Percentiles rank a stretch among this genome's conserved stretches.
Conservation (phyloP, 768 basidiomycete genomes). For the Coprinellus aureogranulatus region DNA sequence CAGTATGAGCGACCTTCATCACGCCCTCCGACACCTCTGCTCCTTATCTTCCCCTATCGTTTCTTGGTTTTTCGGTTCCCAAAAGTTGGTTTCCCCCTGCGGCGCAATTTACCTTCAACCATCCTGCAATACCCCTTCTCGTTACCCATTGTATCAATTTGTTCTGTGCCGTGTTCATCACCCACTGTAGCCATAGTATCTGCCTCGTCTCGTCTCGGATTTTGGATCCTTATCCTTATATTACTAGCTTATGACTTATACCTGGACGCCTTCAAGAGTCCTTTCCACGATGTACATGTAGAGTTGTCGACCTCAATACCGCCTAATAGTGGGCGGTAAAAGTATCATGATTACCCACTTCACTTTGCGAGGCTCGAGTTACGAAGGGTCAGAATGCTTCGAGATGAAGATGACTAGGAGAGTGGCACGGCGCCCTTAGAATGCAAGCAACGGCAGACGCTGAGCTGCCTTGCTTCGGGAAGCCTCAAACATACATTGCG, state of each 20-base stretch:
- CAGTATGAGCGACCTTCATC: conserved; percentile 2
- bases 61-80: not conserved
- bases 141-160: not conserved
- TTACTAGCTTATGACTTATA: not conserved
- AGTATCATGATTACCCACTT: not conserved
- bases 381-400: too few relatives aligned
- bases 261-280: not conserved
- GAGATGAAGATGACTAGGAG: too few relatives aligned
- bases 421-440: too few relatives aligned
- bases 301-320: not conserved
- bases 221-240: not conserved
- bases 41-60: not conserved
- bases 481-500: too few relatives aligned
- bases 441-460: too few relatives aligned
- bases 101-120: not conserved
- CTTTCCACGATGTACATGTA: not conserved
- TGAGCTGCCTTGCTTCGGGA: too few relatives aligned
- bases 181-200: not conserved
- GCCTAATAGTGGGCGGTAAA: not conserved
- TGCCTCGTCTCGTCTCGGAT: too few relatives aligned
- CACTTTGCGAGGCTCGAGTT: too few relatives aligned
- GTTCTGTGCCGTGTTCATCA: not conserved
- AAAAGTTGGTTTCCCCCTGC: not conserved
- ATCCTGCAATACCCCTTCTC: not conserved
- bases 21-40: not conserved